Evolutionary conservation across 768 basidiomycete genomes (phyloP).

Genomic region (Xerocomellus dryophilus): DNA sequence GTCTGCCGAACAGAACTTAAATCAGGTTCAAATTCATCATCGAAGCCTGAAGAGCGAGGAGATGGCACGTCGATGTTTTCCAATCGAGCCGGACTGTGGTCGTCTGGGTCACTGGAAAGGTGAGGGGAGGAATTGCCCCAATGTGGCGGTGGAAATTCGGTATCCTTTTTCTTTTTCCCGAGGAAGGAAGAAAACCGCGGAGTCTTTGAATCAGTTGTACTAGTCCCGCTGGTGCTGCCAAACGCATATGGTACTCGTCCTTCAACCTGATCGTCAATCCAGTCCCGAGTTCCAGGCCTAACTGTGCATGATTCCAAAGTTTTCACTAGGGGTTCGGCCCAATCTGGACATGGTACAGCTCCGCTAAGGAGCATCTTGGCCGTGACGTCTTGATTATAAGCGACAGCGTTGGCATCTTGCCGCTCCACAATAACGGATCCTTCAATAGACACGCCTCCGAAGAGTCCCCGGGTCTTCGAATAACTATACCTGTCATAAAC

Average conservation of each 20-base stretch:
- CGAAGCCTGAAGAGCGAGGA: conserved; percentile 29
- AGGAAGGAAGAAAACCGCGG: conserved; percentile 32
- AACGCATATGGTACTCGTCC: conserved; percentile 55
- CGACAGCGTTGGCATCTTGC: conserved; percentile 85
- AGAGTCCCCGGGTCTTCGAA: conserved; percentile 89
- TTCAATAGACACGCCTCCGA: conserved; percentile 86
- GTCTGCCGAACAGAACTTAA: conserved; percentile 32
- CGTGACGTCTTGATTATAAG: conserved; percentile 72
- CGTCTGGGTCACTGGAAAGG: conserved; percentile 38
- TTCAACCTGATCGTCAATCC: conserved; percentile 55
- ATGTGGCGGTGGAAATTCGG: conserved; percentile 58
- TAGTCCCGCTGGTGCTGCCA: conserved; percentile 9
- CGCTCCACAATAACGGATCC: conserved; percentile 92
- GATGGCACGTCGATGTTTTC: conserved; percentile 28
- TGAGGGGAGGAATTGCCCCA: conserved; percentile 66
- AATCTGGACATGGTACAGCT: conserved; percentile 65
- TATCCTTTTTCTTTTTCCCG: conserved; percentile 45
- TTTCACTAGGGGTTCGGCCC: conserved; percentile 72
- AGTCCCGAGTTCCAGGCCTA: conserved; percentile 61
- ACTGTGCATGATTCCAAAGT: conserved; percentile 73
- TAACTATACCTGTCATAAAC: conserved; percentile 68
- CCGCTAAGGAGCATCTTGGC: conserved; percentile 82
- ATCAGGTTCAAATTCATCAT: conserved; percentile 47
- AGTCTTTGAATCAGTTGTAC: conserved; percentile 34
- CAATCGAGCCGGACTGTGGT: conserved; percentile 22